Evolutionary conservation across 2,329 filamentous ascomycete species (phyloP), one percentile per base, ranked within the genome.

Genomic region (Ascochyta koolunga): DNA sequence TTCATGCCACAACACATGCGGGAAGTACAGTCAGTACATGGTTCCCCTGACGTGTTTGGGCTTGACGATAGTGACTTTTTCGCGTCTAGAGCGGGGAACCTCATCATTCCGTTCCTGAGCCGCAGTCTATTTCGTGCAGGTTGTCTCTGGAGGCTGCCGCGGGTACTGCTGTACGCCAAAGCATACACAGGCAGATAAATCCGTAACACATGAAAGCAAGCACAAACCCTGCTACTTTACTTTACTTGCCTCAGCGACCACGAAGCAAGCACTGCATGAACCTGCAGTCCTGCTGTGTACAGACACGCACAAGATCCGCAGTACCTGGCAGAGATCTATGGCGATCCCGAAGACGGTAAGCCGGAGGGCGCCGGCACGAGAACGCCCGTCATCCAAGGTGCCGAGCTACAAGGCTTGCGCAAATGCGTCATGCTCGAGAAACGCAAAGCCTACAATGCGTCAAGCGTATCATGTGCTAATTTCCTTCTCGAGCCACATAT

Each of bases 311-410:
- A 22, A 45, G 45, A 50, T 51, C 35, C 50, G 15, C 39, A 16
- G 61, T 62, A 62, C 61, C 61, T 64, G 59, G 58, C 58, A 60
- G 48, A 50, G 55, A 60, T 62, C 57, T 56, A 45, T 49, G 38
- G 43, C 54, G 59, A 64, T 62, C 52, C 21, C 37, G 38, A 18
- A 43, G 16, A 44, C 36, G 31, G 45, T 51, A 41, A 50, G 58
- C 56, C 46, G 56, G 56, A 56, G 45, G 46, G 52, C 52, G 56
- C 41, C 52, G 49, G 16, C 25, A 33, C 43, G 15, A 43, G 38
- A 38, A 10, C 13, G 18, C 16, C 36, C 37, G 35, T 47, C 38
- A 47, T 24, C 37, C 29, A 41, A 36, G 10, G 8, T n/a, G 21
- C 31, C 36, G 24, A 29, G 24, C n/a, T 18, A 37, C n/a, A 48